Conservation (phyloP, 108 stramenopile genomes). For the Cyclotella kingstonii region DNA sequence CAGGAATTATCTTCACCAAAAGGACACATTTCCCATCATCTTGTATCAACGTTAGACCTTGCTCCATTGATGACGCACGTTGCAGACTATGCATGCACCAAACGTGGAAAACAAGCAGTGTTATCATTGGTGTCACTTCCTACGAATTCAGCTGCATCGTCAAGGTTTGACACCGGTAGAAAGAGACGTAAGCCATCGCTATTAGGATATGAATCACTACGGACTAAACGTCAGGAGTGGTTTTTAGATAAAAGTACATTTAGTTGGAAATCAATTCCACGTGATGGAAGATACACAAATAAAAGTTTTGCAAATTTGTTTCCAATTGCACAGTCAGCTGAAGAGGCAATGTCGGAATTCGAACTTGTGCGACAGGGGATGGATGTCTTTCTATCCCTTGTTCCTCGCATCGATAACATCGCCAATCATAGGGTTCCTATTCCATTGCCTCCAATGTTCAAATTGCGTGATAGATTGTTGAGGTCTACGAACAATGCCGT, state of each 20-base stretch:
- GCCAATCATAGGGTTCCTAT: not conserved
- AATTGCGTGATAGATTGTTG: conserved; percentile 24
- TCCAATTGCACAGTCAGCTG: conserved; percentile 51
- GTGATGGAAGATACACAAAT: not conserved
- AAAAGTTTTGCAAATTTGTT: not conserved
- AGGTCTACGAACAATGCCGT: not conserved
- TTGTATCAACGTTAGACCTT: conserved; percentile 46
- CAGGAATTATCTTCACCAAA: not conserved
- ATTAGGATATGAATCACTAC: conserved; percentile 12
- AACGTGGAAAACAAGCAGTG: conserved; percentile 49
- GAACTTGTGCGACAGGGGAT: conserved; percentile 58
- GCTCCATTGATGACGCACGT: conserved; percentile 43
- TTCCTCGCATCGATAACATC: not conserved
- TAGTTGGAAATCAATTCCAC: not conserved
- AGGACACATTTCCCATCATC: conserved; percentile 1
- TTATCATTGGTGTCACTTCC: conserved; percentile 32
- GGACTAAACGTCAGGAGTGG: conserved; percentile 17
- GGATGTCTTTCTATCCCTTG: conserved; percentile 20
- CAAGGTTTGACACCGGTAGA: not conserved
- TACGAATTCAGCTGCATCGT: not conserved
- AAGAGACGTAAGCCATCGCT: conserved; percentile 6
- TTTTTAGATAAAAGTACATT: not conserved
- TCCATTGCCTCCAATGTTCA: conserved; percentile 61
- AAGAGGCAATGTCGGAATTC: conserved; percentile 55
- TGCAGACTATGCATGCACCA: conserved; percentile 50